Evolutionary conservation across 805 yeast species (phyloP).

Genomic region (Yarrowia keelungensis): DNA sequence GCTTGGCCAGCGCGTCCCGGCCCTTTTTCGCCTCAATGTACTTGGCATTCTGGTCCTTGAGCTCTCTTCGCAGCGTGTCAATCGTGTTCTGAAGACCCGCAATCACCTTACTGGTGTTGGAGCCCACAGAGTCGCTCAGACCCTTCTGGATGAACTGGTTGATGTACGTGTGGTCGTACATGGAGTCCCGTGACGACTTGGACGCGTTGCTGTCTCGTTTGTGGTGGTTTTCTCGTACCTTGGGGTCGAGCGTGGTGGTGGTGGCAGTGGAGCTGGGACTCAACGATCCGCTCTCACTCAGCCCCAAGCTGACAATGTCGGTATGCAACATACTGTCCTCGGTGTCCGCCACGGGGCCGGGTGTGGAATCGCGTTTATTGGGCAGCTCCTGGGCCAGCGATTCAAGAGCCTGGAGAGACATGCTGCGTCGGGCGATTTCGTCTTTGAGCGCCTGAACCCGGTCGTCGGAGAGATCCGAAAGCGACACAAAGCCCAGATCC

Average conservation of each 20-base stretch:
- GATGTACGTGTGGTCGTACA: conserved; percentile 28
- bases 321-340: conserved; percentile 33
- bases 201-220: conserved; percentile 33
- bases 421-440: conserved; percentile 45
- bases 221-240: neutral
- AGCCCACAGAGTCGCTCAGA: conserved; percentile 15
- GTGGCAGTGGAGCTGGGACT: neutral
- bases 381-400: conserved; percentile 44
- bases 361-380: neutral
- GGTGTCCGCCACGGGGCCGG: neutral
- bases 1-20: conserved; percentile 52
- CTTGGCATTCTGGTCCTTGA: conserved; percentile 52
- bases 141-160: conserved; percentile 36
- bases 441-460: conserved; percentile 45
- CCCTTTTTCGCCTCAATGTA: conserved; percentile 61
- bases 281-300: conserved; percentile 1
- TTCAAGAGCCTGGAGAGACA: conserved; percentile 49
- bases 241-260: conserved; percentile 15
- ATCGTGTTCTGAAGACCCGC: conserved; percentile 57
- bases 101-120: conserved; percentile 45
- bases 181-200: conserved; percentile 25
- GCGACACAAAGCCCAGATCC: neutral
- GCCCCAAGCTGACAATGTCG: conserved; percentile 10
- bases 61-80: conserved; percentile 62
- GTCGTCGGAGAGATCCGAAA: conserved; percentile 42